phyloP scores from a whole-genome alignment of 2,329 filamentous ascomycete genomes.

The Scorias spongiosa region DNA sequence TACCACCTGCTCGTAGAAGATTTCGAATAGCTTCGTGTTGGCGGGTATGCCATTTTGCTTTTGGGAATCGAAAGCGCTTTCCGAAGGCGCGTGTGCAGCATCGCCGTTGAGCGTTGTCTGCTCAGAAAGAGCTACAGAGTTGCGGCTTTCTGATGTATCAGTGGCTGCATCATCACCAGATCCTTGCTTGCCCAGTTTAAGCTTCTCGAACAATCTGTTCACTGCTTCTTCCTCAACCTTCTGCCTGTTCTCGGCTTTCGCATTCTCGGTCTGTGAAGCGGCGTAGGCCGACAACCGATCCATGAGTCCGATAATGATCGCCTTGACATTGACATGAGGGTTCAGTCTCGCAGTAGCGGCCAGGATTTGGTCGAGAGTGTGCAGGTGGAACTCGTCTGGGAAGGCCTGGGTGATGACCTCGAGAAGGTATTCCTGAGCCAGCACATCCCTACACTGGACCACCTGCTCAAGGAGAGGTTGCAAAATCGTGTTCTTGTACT shows the following conservation, averaged over 20 bases:
- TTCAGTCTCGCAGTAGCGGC: conserved; percentile 86
- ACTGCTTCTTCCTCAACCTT: conserved; percentile 77
- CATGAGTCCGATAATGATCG: conserved; percentile 96
- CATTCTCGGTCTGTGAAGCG: conserved; percentile 66
- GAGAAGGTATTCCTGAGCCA: conserved; percentile 92
- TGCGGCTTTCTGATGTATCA: conserved; percentile 13
- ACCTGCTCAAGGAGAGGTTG: conserved; percentile 88
- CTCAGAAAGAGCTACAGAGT: conserved; percentile 12
- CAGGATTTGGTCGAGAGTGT: conserved; percentile 89
- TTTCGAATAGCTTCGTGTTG: conserved; percentile 82
- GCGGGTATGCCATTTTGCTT: conserved; percentile 47
- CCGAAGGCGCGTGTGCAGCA: conserved; percentile 20
- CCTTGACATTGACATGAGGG: conserved; percentile 93
- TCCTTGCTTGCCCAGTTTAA: conserved; percentile 50
- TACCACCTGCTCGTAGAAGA: conserved; percentile 93
- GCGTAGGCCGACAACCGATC: conserved; percentile 88
- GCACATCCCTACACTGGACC: conserved; percentile 89
- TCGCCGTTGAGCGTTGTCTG: conserved; percentile 13
- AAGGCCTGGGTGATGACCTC: conserved; percentile 99
- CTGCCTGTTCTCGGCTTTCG: conserved; percentile 53
- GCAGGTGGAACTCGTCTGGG: conserved; percentile 93
- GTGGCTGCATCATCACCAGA: conserved; percentile 16
- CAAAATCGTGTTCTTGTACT: conserved; percentile 82
- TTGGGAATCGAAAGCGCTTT: conserved; percentile 23
- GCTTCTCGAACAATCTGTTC: conserved; percentile 58